Percentiles rank a stretch among this genome's conserved stretches.
These are phyloP conservation scores for Gentiana dahurica DNA, from an alignment of 257 asterid genomes.

Conservation along the genomic window DNA sequence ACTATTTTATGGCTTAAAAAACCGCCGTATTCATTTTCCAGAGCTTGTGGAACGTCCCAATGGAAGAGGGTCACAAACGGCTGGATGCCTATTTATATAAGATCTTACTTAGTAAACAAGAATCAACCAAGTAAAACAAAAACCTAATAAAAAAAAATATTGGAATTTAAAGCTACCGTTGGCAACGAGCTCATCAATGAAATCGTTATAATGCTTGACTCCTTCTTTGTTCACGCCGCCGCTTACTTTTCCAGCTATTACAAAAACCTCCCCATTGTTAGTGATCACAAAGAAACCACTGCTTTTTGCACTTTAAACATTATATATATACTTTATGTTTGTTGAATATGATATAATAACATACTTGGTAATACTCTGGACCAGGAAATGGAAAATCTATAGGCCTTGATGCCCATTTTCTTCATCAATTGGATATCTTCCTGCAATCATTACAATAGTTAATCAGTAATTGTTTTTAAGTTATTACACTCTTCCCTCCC, in stretches of 20 bases:
- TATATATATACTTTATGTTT: not conserved
- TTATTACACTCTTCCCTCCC: too few relatives aligned
- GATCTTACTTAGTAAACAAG: too few relatives aligned
- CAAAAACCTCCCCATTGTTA: not conserved
- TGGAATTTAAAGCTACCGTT: not conserved
- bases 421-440: constrained; percentile 1
- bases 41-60: not conserved
- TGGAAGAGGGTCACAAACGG: constrained; percentile 9
- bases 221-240: constrained; percentile 1
- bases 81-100: constrained; percentile 2
- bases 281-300: not conserved
- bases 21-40: not conserved
- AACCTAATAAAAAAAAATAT: too few relatives aligned
- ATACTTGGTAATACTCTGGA: constrained; percentile 3
- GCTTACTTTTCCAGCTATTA: not conserved
- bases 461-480: not conserved
- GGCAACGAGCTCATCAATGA: not conserved
- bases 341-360: not conserved
- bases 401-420: not conserved
- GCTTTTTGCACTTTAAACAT: not conserved
- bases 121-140: too few relatives aligned
- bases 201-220: not conserved
- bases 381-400: constrained; percentile 6
- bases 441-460: not conserved
- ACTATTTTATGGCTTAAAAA: constrained; percentile 6